phyloP scores from a whole-genome alignment of 345 rosid species.

The Eucalyptus regnans region DNA sequence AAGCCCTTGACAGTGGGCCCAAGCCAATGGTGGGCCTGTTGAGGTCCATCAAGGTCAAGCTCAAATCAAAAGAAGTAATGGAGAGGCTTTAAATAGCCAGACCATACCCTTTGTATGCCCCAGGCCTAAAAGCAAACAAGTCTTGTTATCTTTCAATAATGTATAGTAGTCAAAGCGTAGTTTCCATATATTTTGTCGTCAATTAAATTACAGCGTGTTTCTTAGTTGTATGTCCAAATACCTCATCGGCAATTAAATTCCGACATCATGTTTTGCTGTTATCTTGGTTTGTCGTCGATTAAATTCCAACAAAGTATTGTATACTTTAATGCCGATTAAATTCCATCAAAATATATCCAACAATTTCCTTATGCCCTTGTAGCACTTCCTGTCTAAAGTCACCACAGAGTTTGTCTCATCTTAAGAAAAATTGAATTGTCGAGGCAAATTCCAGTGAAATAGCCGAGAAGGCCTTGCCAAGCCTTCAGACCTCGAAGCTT shows the following conservation, averaged over 20 bases:
- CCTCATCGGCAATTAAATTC: neutral
- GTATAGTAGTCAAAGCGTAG: too few relatives aligned
- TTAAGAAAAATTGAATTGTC: neutral
- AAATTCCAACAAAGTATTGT: too few relatives aligned
- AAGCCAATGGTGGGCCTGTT: accelerated
- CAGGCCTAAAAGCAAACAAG: neutral
- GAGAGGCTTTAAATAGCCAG: neutral
- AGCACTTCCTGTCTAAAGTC: neutral
- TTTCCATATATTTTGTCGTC: neutral
- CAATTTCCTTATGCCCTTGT: neutral
- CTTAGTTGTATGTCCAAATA: neutral
- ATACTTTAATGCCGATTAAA: too few relatives aligned
- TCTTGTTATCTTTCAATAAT: neutral
- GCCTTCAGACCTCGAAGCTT: neutral
- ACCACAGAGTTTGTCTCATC: neutral
- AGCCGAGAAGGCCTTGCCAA: neutral
- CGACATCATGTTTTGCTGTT: accelerated
- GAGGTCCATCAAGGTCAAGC: neutral
- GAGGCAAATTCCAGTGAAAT: neutral
- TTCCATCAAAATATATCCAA: neutral
- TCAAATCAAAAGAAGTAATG: neutral
- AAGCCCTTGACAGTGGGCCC: neutral
- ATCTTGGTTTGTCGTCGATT: accelerated
- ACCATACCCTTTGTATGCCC: neutral
- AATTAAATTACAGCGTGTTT: too few relatives aligned